These are phyloP conservation scores for Microsporum audouinii DNA, from an alignment of 2,329 filamentous ascomycete species.

Conservation along the genomic window DNA sequence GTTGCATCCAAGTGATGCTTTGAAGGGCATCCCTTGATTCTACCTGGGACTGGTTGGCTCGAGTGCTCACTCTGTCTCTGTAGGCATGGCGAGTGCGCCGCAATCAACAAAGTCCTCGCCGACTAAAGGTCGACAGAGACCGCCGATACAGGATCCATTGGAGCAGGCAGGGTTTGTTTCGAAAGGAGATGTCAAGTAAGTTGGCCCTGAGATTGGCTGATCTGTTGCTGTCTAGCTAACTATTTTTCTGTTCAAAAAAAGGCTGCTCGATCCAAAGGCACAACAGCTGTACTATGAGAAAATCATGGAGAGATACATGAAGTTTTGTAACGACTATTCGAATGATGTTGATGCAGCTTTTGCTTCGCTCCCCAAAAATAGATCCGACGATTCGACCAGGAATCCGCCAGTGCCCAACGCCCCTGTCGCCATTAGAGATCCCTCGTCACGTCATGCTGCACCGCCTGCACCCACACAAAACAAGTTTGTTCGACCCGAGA, in stretches of 20 bases:
- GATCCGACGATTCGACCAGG: conserved; percentile 28
- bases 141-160: conserved; percentile 59
- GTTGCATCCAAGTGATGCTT: background rate
- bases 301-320: conserved; percentile 80
- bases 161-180: conserved; percentile 76
- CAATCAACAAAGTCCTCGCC: conserved; percentile 8
- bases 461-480: conserved; percentile 9
- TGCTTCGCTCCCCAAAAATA: conserved; percentile 45
- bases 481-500: conserved; percentile 7
- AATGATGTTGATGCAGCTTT: conserved; percentile 67
- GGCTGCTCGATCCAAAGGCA: conserved; percentile 59
- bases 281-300: conserved; percentile 80
- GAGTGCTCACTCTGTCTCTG: background rate
- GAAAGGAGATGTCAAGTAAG: conserved; percentile 76
- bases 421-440: background rate
- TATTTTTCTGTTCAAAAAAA: conserved; percentile 24
- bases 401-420: conserved; percentile 27
- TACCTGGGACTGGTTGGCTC: background rate
- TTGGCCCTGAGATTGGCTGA: conserved; percentile 6
- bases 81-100: conserved; percentile 1
- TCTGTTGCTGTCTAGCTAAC: background rate
- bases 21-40: background rate
- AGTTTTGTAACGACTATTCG: conserved; percentile 67
- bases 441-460: conserved; percentile 6
- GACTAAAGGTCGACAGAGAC: conserved; percentile 58